A percentile compares a stretch with the other conserved stretches of the same genome.
These are phyloP conservation scores for Tetracladium setigerum DNA, from an alignment of 495 filamentous ascomycete species.

Conservation along the genomic window DNA sequence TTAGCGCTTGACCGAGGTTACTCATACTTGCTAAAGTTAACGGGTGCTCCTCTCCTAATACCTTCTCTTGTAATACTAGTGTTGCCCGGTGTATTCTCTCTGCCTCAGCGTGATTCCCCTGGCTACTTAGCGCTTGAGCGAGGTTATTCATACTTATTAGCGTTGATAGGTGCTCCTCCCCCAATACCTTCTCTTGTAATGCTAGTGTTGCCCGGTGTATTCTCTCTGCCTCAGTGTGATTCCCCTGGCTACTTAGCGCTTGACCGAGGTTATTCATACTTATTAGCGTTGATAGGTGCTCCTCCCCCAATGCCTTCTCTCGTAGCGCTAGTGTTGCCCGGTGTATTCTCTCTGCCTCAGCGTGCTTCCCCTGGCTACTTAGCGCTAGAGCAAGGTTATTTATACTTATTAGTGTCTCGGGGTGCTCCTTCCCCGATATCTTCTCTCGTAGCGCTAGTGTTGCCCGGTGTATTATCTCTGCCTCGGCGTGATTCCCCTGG, in stretches of 20 bases:
- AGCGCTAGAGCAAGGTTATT: slow-evolving; percentile 16
- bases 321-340: slow-evolving; percentile 3
- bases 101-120: too few species aligned
- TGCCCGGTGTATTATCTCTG: slow-evolving; percentile 17
- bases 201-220: too few species aligned
- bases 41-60: slow-evolving; percentile 23
- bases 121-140: too few species aligned
- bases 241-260: too few species aligned
- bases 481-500: slow-evolving; percentile 18
- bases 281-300: too few species aligned
- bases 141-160: too few species aligned
- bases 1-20: slow-evolving; percentile 13
- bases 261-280: too few species aligned
- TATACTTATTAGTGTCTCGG: too few species aligned
- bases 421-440: slow-evolving; percentile 22
- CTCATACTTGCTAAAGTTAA: slow-evolving; percentile 19
- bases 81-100: too few species aligned
- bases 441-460: slow-evolving; percentile 12
- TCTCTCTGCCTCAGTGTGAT: too few species aligned
- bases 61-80: slow-evolving; percentile 20
- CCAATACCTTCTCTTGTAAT: too few species aligned
- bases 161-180: too few species aligned
- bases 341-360: slow-evolving; percentile 26
- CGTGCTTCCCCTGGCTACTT: slow-evolving; percentile 21
- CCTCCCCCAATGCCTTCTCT: slow-evolving; percentile 19